Conservation (phyloP, 2,329 filamentous ascomycete genomes). For the Chaetomium sp. region DNA sequence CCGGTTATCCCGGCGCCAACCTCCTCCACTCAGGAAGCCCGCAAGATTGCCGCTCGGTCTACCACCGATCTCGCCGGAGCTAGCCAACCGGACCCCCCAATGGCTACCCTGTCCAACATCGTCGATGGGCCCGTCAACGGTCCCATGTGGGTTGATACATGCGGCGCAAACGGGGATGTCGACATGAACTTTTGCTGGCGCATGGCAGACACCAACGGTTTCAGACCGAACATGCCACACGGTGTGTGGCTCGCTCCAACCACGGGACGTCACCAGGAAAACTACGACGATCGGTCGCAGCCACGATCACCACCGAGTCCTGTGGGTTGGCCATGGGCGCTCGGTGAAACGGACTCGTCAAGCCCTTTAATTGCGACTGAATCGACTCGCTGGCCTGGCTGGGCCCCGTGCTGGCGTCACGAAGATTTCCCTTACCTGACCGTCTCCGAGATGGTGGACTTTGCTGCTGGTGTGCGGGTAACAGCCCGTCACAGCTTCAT, state of each 20-base stretch:
- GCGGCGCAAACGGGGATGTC: slow-evolving; percentile 47
- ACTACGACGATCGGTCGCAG: neutral
- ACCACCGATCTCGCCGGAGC: slow-evolving; percentile 2
- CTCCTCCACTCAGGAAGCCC: neutral
- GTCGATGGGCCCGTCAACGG: slow-evolving; percentile 43
- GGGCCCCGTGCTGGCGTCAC: slow-evolving; percentile 57
- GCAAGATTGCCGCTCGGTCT: slow-evolving; percentile 12
- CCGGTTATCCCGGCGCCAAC: slow-evolving; percentile 45
- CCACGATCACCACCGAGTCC: neutral
- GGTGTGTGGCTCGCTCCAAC: neutral
- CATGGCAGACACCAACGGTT: slow-evolving; percentile 16
- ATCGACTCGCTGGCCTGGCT: slow-evolving; percentile 27
- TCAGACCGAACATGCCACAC: neutral
- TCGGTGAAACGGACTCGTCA: neutral
- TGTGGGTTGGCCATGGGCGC: slow-evolving; percentile 22
- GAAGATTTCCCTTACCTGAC: slow-evolving; percentile 56
- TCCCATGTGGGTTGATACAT: slow-evolving; percentile 53
- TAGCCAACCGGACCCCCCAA: neutral
- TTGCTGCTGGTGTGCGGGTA: slow-evolving; percentile 48
- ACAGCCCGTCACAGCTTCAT: slow-evolving; percentile 52
- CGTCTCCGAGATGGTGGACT: slow-evolving; percentile 50
- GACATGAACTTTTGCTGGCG: slow-evolving; percentile 50
- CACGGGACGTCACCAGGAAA: neutral
- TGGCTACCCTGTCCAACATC: slow-evolving; percentile 17
- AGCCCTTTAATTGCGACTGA: neutral